Base-by-base conservation (phyloP, 768 basidiomycete species). In the Calocybe cyanea region DNA sequence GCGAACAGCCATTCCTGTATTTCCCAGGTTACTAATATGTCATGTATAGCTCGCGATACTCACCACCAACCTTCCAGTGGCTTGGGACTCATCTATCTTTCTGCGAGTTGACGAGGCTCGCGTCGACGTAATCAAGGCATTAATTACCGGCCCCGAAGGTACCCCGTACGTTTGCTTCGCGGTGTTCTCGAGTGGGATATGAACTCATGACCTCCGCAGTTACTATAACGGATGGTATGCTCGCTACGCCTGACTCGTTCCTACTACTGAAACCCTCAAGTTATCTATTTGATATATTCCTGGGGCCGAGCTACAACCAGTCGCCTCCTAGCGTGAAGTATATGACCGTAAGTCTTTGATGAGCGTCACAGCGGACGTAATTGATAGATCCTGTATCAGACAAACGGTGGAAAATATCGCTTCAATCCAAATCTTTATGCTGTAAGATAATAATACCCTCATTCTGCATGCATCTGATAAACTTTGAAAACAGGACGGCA, bases 371-470 rank as follows among this genome's bases (percentile, higher is more conserved):
- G 34, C 14, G n/a, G 13, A 14, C 5, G n/a, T 35, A 35, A 18
- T 35, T 14, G n/a, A 35, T 14, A n/a, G 34, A 15, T 32, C 36
- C 35, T 49, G 38, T 10, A 28, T 28, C 46, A 91, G 86, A 93
- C 92, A 1, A 85, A 89, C 51, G 88, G 87, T 6, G 91, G 91
- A 24, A 90, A 85, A 65, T 93, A 70, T 64, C 80, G 94, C 35
- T 92, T 95, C 67, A 96, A 96, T 55, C 94, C 94, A 2, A 97
- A 96, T 63, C 71, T 96, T 24, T 97, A 93, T 63, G 92, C 91
- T 43, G 89, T 86, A 61, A 56, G 78, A 24, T 13, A 35, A 24
- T 37, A 30, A 31, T 38, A n/a, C 11, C 7, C 17, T 31, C 4
- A 7, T 42, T 23, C 7, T 13, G 13, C 17, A 40, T 13, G n/a